Evolutionary conservation across 2,329 filamentous ascomycete genomes (phyloP).

Genomic region (Beauveria australis): DNA sequence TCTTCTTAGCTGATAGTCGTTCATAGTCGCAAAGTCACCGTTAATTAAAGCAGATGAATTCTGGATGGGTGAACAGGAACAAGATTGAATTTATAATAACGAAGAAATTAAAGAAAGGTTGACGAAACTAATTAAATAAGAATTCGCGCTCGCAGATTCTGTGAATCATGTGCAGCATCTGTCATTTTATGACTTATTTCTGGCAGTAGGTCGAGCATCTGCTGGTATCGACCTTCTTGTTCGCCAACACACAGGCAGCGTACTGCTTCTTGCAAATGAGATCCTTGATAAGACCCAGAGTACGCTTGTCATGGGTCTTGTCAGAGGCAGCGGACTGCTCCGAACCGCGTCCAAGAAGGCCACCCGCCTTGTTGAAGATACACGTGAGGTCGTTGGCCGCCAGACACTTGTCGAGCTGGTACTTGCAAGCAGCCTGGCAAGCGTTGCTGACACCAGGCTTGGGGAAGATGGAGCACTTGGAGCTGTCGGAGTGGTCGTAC

Average conservation of each 20-base stretch:
- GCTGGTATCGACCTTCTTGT: not conserved
- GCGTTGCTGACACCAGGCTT: constrained; percentile 1
- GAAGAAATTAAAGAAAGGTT: not conserved
- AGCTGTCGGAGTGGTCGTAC: not conserved
- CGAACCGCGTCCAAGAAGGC: not conserved
- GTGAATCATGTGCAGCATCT: not conserved
- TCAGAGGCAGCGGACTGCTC: not conserved
- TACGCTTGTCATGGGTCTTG: constrained; percentile 5
- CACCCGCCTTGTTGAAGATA: constrained; percentile 1
- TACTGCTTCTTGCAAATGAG: constrained; percentile 10
- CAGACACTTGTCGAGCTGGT: constrained; percentile 7
- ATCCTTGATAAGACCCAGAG: constrained; percentile 2
- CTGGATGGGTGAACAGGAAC: not conserved
- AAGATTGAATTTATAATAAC: not conserved
- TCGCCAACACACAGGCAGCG: constrained; percentile 6
- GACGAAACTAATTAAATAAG: not conserved
- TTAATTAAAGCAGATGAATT: not conserved
- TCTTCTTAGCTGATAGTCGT: constrained; percentile 15
- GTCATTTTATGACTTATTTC: not conserved
- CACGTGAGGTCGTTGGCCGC: not conserved
- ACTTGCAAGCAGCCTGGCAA: constrained; percentile 9
- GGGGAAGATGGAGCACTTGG: constrained; percentile 3
- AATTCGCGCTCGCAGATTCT: not conserved
- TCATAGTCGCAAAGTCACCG: not conserved
- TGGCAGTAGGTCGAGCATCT: not conserved